Evolutionary conservation across 306 rosid species (phyloP), one percentile per base, ranked within the genome.

Genomic region (Lathyrus oleraceus): DNA sequence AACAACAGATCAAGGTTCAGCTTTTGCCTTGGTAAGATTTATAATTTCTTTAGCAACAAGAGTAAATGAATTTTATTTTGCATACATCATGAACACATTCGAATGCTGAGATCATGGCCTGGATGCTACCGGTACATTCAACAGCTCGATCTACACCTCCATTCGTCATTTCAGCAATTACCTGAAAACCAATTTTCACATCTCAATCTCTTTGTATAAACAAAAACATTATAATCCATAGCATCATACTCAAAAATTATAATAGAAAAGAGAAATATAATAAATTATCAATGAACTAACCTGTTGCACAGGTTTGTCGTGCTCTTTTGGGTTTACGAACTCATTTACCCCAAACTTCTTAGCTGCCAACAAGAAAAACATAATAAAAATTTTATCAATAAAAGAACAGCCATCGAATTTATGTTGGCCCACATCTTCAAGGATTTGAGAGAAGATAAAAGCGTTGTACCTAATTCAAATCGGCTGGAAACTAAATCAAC

Each of bases 251-350:
- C 15, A n/a, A 4, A 45, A n/a, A 13, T 44, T 13, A 4, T 3
- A 45, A 27, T 3, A 20, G 14, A 11, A 7, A 36, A 45, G 3
- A 14, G 2, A 14, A 14, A 15, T 47, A n/a, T 38, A 45, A 5
- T 6, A 58, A 23, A 44, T 28, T 71, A 28, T 25, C 32, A 8
- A 28, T 35, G 4, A 63, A 59, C 86, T 61, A 73, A 87, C 96
- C 85, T 92, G 14, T 65, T 92, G 96, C 62, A 89, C 84, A 19
- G 98, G 98, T 36, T 92, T 92, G 82, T 75, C 70, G 28, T 92
- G 91, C 8, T 89, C 96, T 81, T 81, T 92, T 10, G 98, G 98
- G 85, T 92, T 92, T 87, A 92, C 95, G 7, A 89, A 92, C 68
- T 92, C 87, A 61, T 67, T 92, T 10, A 86, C 89, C 2, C 98